Evolutionary conservation across 2,329 filamentous ascomycete species (phyloP), one percentile per base, ranked within the genome.

Genomic region (Penicillium sp.): DNA sequence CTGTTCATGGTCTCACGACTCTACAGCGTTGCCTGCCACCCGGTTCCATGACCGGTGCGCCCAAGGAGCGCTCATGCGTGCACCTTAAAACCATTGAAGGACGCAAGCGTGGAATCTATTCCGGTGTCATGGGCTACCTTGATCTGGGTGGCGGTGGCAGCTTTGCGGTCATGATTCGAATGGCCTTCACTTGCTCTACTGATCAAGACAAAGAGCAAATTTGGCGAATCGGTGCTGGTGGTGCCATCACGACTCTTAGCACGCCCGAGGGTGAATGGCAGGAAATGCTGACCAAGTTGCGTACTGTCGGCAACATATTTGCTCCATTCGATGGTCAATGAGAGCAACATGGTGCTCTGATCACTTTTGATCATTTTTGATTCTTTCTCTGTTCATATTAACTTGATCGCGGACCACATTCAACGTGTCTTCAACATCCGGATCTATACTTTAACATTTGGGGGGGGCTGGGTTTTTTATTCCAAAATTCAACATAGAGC

Each of bases 41-140:
- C 0, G 93, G 95, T 0, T 93, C 90, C 67, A 98, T 98, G 95
- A 98, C 93, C 2, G 95, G 95, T 7, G 93, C 93, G 0, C 95
- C 93, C 0, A 98, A 98, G 80, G 93, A 93, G 76, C 85, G 93
- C 48, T 93, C 90, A 62, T 97, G 93, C 72, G 88, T 96, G 78
- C 83, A 97, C 47, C 79, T 98, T 21, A 81, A 83, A 58, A 77
- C 81, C 3, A 82, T 96, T 43, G 93, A 96, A 74, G 76, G 75
- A 19, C 72, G 79, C 4, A 75, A 78, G 56, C 81, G 93, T 51
- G 88, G 91, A 31, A 76, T 97, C 50, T 97, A 97, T 75, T 91
- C 91, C 7, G 92, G 95, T 21, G 90, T 96, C 1, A 83, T 97
- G 50, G 93, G 93, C 0, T 98, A 96, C 75, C 84, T 96, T 72